Percentiles rank a stretch among this genome's conserved stretches.
Evolutionary conservation across 495 filamentous ascomycete genomes (phyloP).

Genomic region (Astrothelium macrocarpum): DNA sequence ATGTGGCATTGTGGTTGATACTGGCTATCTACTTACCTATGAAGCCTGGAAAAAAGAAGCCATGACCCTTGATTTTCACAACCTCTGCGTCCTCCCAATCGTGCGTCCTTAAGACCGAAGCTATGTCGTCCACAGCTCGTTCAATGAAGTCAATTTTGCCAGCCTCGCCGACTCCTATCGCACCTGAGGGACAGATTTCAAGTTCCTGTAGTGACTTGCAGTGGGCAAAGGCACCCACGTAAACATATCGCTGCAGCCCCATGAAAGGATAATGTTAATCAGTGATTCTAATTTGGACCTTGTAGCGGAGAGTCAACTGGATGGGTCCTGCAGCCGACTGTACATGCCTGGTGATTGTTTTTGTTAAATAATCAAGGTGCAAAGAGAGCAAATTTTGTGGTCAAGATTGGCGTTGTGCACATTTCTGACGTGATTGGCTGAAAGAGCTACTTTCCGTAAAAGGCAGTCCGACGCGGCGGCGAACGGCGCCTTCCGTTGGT

Average conservation of each 20-base stretch:
- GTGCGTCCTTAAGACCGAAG: slow-evolving; percentile 38
- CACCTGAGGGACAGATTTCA: slow-evolving; percentile 48
- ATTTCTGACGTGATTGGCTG: neutral
- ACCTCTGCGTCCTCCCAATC: slow-evolving; percentile 36
- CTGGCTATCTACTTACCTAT: slow-evolving; percentile 49
- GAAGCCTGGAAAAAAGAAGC: slow-evolving; percentile 91
- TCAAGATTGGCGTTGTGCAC: neutral
- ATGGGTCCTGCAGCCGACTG: too few species aligned
- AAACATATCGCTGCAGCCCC: slow-evolving; percentile 16
- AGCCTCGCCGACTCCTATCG: slow-evolving; percentile 53
- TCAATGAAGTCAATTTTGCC: slow-evolving; percentile 58
- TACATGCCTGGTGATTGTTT: too few species aligned
- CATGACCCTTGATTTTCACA: slow-evolving; percentile 24
- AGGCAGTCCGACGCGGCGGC: slow-evolving; percentile 17
- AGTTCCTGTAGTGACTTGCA: slow-evolving; percentile 45
- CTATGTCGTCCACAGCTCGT: slow-evolving; percentile 26
- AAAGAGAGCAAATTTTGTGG: neutral
- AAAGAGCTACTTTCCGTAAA: slow-evolving; percentile 6
- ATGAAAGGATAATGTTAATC: neutral
- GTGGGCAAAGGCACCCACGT: slow-evolving; percentile 50
- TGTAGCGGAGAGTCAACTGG: too few species aligned
- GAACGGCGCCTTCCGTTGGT: slow-evolving; percentile 16
- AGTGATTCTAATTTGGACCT: neutral
- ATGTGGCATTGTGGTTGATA: neutral
- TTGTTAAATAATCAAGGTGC: too few species aligned